These are phyloP conservation scores for Russula ochroleuca DNA, from an alignment of 768 basidiomycete genomes.

Conservation along the genomic window DNA sequence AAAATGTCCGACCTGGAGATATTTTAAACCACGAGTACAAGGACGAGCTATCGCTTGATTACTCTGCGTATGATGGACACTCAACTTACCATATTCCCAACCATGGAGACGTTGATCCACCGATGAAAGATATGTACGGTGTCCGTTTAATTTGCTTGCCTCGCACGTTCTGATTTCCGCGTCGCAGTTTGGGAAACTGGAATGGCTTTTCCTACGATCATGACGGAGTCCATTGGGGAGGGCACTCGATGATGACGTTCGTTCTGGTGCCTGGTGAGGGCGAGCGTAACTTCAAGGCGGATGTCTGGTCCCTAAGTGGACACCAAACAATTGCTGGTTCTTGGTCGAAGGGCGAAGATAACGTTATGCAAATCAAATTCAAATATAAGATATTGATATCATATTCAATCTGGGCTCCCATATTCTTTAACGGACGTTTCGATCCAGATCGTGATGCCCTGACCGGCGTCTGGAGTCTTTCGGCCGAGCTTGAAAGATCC, in stretches of 20 bases:
- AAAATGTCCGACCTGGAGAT: constrained; percentile 5
- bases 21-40: constrained; percentile 5
- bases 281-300: constrained; percentile 13
- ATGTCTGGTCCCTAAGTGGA: constrained; percentile 12
- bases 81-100: constrained; percentile 1
- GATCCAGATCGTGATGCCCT: constrained; percentile 13
- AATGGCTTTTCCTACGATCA: constrained; percentile 20
- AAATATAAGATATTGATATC: constrained; percentile 22
- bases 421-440: constrained; percentile 12
- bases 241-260: constrained; percentile 18
- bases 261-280: constrained; percentile 12
- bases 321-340: constrained; percentile 23
- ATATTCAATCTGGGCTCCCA: neutral
- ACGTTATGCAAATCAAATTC: constrained; percentile 20
- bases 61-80: constrained; percentile 17
- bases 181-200: constrained; percentile 17
- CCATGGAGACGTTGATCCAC: neutral
- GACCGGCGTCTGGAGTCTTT: constrained; percentile 3
- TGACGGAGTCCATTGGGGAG: neutral
- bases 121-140: constrained; percentile 16
- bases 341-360: constrained; percentile 20
- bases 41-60: constrained; percentile 12
- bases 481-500: neutral
- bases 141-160: neutral
- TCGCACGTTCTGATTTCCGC: neutral